Conservation (phyloP, 2,329 filamentous ascomycete species). For the Fusarium xyrophilum region DNA sequence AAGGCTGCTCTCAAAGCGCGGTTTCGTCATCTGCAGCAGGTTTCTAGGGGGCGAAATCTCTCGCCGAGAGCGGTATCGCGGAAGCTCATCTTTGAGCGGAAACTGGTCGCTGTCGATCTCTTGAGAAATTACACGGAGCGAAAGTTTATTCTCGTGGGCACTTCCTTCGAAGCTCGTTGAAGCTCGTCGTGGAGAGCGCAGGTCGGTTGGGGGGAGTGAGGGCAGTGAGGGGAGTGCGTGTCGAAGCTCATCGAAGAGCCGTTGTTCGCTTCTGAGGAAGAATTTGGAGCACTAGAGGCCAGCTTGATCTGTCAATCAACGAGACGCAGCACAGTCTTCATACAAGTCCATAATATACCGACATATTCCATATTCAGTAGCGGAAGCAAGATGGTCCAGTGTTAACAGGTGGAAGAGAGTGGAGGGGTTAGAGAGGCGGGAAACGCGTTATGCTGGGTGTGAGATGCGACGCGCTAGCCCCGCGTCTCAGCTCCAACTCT, state of each 20-base stretch:
- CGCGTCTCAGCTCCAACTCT: too few relatives aligned
- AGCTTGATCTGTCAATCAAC: not conserved
- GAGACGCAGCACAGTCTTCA: fast-evolving
- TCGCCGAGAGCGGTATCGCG: not conserved
- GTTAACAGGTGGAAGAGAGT: not conserved
- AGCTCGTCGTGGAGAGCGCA: not conserved
- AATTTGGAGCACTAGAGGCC: not conserved
- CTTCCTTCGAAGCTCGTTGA: not conserved
- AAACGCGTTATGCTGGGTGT: too few relatives aligned
- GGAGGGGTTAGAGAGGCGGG: too few relatives aligned
- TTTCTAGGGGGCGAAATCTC: not conserved
- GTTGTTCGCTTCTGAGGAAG: not conserved
- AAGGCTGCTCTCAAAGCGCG: not conserved
- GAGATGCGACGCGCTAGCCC: too few relatives aligned
- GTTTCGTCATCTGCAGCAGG: not conserved
- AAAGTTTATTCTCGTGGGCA: not conserved
- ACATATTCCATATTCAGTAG: too few relatives aligned
- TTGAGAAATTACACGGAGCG: fast-evolving
- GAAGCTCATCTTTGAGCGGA: not conserved
- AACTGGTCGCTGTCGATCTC: fast-evolving
- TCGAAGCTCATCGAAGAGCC: fast-evolving
- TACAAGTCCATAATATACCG: fast-evolving
- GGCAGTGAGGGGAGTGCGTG: not conserved
- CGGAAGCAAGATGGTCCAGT: not conserved
- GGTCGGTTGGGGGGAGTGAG: not conserved